Evolutionary conservation across 2,329 filamentous ascomycete species (phyloP), one percentile per base, ranked within the genome.

Genomic region (Microsporum ferrugineum): DNA sequence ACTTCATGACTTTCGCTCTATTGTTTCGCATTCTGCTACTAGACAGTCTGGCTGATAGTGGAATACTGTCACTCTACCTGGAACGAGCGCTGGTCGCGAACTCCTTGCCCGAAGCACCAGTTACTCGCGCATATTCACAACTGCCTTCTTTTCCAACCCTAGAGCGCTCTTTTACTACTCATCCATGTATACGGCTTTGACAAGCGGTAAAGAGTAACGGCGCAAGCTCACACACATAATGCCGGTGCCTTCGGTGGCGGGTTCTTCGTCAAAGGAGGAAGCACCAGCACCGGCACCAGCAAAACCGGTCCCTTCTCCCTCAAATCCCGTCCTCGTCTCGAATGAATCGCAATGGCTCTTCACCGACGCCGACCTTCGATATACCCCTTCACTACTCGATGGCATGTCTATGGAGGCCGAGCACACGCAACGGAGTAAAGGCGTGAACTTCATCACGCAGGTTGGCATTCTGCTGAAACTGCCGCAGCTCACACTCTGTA

Each of bases 361-460:
- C 72, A 89, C 87, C 12, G 81, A 88, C 53, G 86, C 89, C 56
- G 94, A 99, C 75, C 82, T 95, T 31, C 77, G 84, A 59, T 88
- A 87, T 70, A 88, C 90, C 5, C 94, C 94, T 0, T 94, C 89
- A 59, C 86, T 95, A 62, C 75, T 91, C 12, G 89, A 96, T 66
- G 92, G 92, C 27, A 83, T 97, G 71, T 73, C 84, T 6, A 80
- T 85, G 2, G 83, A 85, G 34, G 86, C 94, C 70, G 94, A 97
- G 76, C 82, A 89, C 64, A 81, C 88, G 65, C 81, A 88, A 62
- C 84, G 94, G 61, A 87, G 88, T 63, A 97, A 97, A 73, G 92
- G 94, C 55, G 87, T 96, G 71, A 95, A 96, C 73, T 99, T 99
- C 76, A 95, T 99, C 69, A 87, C 90, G 65, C 91, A 96, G 73